Evolutionary conservation across 1,139 yeast species (phyloP), one percentile per base, ranked within the genome.

Genomic region (Trichomonascaceae sp.): DNA sequence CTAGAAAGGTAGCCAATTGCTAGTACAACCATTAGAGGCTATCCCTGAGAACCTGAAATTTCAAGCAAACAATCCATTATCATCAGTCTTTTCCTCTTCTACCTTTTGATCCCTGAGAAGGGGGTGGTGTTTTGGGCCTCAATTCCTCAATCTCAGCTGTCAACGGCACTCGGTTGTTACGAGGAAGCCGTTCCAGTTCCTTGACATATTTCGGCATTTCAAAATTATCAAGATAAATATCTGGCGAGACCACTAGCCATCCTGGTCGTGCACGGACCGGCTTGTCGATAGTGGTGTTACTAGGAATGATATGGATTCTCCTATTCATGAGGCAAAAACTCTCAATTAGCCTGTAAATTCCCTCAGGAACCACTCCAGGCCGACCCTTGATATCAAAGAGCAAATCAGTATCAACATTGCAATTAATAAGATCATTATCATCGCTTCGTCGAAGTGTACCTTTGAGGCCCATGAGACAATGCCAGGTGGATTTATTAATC

Each of bases 381-480:
- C 45, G 22, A 22, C 48, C 36, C 36, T 43, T 53, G 47, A 47
- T 67, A 61, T 83, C 83, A 68, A 93, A 77, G 57, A 85, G 85
- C 55, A 90, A 75, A 68, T 91, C 97, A 0, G 97, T 90, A 65
- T 91, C 96, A 43, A 90, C 82, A 65, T 91, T 91, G 70, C 98
- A 91, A 66, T 91, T 95, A 59, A 91, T 90, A 59, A 91, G 75
- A 66, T 88, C 90, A 27, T 79, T 80, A 69, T 91, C 97, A 0
- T 85, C 83, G 1, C 95, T 82, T 62, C 97, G 78, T 64, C 96
- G 76, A 12, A 91, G 91, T 0, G 97, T 91, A 5, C 97, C 97
- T 2, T 96, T 90, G 54, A 91, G 86, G 61, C 97, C 93, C 96
- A 91, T 88, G 85, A 96, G 87, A 64, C 97, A 91, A 70, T 91